A percentile compares a stretch with the other conserved stretches of the same genome.
Evolutionary conservation across 2,329 filamentous ascomycete species (phyloP).

Genomic region (Podosphaera xanthii): DNA sequence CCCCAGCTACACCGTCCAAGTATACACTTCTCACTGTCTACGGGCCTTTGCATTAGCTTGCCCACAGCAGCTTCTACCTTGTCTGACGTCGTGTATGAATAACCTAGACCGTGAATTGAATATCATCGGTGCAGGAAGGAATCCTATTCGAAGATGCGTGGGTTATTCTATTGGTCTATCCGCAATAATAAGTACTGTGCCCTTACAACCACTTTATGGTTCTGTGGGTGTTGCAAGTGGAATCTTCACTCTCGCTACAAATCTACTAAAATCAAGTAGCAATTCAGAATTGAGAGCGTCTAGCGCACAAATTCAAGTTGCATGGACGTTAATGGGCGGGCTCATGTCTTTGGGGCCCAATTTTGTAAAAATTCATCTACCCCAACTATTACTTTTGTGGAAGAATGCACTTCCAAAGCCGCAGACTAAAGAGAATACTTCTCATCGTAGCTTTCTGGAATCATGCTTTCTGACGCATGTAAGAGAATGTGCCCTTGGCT

Average conservation of each 20-base stretch:
- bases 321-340: conserved; percentile 91
- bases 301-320: conserved; percentile 87
- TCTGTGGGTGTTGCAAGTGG: conserved; percentile 89
- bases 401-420: conserved; percentile 93
- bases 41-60: conserved; percentile 75
- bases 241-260: conserved; percentile 75
- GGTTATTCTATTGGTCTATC: conserved; percentile 84
- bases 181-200: conserved; percentile 73
- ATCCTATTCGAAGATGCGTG: conserved; percentile 62
- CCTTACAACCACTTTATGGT: conserved; percentile 70
- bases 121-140: conserved; percentile 49
- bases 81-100: conserved; percentile 90
- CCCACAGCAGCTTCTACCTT: conserved; percentile 74
- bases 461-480: conserved; percentile 87
- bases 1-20: conserved; percentile 86
- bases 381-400: conserved; percentile 82
- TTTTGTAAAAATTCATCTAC: conserved; percentile 95
- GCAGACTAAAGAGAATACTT: conserved; percentile 74
- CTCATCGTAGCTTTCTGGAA: conserved; percentile 64
- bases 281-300: conserved; percentile 79
- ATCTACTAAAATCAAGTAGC: conserved; percentile 74
- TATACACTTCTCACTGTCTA: conserved; percentile 68
- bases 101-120: conserved; percentile 72
- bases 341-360: conserved; percentile 92
- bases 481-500: conserved; percentile 77